A percentile compares a stretch with the other conserved stretches of the same genome.
These are phyloP conservation scores for Mycosarcoma maydis DNA, from an alignment of 1,284 basidiomycete genomes.

Conservation along the genomic window DNA sequence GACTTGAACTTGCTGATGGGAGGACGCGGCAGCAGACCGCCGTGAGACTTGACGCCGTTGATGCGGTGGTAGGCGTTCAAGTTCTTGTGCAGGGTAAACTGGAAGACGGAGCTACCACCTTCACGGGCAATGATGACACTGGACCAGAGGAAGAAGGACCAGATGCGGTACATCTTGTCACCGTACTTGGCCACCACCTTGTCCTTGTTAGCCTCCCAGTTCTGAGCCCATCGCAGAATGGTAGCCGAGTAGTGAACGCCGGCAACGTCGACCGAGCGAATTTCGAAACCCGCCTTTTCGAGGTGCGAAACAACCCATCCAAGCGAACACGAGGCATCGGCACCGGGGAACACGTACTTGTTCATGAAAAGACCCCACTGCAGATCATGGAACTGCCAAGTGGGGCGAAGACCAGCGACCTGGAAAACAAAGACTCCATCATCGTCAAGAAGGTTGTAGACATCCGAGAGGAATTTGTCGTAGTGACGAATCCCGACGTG, in stretches of 20 bases:
- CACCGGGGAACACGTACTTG: constrained; percentile 86
- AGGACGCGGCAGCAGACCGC: constrained; percentile 58
- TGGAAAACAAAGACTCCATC: constrained; percentile 95
- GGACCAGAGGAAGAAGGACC: constrained; percentile 65
- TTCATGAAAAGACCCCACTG: constrained; percentile 77
- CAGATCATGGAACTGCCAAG: constrained; percentile 97
- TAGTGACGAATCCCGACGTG: constrained; percentile 92
- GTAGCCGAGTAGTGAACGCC: constrained; percentile 84
- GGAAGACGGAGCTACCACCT: constrained; percentile 66
- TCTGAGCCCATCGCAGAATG: constrained; percentile 72
- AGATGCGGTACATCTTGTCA: constrained; percentile 72
- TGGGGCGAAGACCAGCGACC: constrained; percentile 90
- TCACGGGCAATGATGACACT: constrained; percentile 64
- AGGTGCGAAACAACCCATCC: constrained; percentile 87
- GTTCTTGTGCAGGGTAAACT: constrained; percentile 84
- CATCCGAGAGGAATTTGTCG: constrained; percentile 84
- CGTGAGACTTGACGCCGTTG: constrained; percentile 67
- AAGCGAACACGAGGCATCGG: constrained; percentile 83
- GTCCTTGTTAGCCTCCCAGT: constrained; percentile 73
- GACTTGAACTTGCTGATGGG: constrained; percentile 46
- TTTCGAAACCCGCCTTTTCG: constrained; percentile 92
- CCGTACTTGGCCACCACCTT: constrained; percentile 89
- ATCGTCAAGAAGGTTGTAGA: constrained; percentile 93
- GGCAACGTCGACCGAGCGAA: constrained; percentile 94
- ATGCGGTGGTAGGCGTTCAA: constrained; percentile 89